These are phyloP conservation scores for Saccharomycopsis amapae DNA, from an alignment of 805 yeast species.

Conservation along the genomic window DNA sequence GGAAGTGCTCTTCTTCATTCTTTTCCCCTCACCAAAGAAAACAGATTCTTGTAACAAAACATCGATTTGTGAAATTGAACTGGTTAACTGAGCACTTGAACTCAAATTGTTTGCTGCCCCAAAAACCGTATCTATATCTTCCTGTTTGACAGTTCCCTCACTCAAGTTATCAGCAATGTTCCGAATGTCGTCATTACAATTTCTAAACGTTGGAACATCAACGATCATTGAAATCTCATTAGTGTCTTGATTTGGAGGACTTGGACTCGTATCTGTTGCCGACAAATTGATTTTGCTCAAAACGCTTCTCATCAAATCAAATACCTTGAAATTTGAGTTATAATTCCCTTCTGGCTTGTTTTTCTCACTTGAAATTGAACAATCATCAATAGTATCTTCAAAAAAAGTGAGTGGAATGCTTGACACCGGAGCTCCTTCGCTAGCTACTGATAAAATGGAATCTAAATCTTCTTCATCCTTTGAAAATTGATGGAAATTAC, in stretches of 20 bases:
- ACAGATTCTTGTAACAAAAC: no score
- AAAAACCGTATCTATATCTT: background rate
- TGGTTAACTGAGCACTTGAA: no score
- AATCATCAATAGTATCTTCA: background rate
- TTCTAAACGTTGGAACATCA: constrained; percentile 19
- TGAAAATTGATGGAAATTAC: background rate
- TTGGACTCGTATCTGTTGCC: background rate
- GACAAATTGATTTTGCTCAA: background rate
- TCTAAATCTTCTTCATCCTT: background rate
- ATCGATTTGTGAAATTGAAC: no score
- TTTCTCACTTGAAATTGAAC: background rate
- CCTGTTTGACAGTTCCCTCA: constrained; percentile 7
- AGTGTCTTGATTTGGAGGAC: background rate
- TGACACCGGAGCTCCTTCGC: no score
- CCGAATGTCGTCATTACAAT: constrained; percentile 4
- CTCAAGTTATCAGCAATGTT: constrained; percentile 9
- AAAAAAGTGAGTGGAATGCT: no score
- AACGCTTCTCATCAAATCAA: background rate
- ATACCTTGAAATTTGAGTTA: constrained; percentile 1
- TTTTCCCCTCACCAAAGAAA: no score
- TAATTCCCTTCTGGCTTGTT: background rate
- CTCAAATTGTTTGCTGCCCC: no score
- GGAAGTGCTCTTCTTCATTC: constrained; percentile 3
- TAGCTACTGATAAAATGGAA: background rate
- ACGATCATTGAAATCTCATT: constrained; percentile 2